phyloP scores from a whole-genome alignment of 306 rosid species.

The Inga leiocalycina region DNA sequence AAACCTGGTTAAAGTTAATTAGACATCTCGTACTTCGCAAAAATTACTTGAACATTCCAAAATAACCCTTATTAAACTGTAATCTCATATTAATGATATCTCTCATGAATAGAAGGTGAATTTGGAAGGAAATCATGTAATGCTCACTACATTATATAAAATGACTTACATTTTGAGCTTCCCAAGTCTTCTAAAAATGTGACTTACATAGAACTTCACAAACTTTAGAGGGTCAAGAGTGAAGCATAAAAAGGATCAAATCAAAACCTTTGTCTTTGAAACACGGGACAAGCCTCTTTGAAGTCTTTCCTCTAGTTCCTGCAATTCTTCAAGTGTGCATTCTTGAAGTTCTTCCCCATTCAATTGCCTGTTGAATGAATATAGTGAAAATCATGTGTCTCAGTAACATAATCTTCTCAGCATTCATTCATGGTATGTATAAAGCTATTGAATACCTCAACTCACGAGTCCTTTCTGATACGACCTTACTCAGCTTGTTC shows the following conservation, averaged over 20 bases:
- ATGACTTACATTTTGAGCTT: too few species aligned
- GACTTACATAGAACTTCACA: too few species aligned
- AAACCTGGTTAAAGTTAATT: too few species aligned
- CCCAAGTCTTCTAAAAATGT: too few species aligned
- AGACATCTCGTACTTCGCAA: too few species aligned
- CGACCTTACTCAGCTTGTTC: neutral
- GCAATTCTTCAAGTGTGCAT: conserved; percentile 2
- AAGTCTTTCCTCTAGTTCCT: conserved; percentile 15
- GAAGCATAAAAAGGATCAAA: neutral
- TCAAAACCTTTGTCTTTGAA: conserved; percentile 12
- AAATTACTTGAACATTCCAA: too few species aligned
- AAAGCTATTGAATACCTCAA: conserved; percentile 12
- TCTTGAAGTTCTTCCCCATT: conserved; percentile 27
- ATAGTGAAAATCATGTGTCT: neutral
- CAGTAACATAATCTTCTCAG: neutral
- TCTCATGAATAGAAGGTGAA: too few species aligned
- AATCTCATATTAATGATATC: too few species aligned
- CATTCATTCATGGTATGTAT: neutral
- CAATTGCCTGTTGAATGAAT: neutral
- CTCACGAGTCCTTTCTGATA: conserved; percentile 22
- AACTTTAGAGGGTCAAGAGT: too few species aligned
- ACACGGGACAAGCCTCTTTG: conserved; percentile 5
- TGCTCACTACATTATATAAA: too few species aligned
- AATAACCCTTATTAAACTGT: too few species aligned
- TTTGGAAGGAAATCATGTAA: too few species aligned